These are phyloP conservation scores for Oryza meridionalis DNA, from an alignment of 176 grass and related monocot species.

Conservation along the genomic window DNA sequence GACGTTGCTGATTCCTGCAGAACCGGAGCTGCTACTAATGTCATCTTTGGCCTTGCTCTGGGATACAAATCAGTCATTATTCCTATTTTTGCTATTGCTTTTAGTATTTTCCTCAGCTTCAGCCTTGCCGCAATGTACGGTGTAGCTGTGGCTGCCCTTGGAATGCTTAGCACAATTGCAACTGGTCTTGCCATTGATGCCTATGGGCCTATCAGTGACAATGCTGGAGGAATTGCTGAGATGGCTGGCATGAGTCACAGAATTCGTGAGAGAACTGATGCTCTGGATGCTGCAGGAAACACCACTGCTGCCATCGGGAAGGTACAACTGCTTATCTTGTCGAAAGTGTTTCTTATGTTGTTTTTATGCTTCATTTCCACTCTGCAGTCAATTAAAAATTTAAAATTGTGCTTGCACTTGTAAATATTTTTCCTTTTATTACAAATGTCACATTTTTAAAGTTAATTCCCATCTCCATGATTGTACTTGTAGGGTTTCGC, in stretches of 20 bases:
- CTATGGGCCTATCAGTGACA: conserved; percentile 93
- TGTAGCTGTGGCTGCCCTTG: conserved; percentile 93
- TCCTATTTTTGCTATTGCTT: conserved; percentile 88
- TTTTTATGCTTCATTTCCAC: not conserved
- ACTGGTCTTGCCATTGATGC: conserved; percentile 96
- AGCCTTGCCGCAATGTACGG: conserved; percentile 91
- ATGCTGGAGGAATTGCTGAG: conserved; percentile 95
- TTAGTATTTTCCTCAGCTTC: conserved; percentile 89
- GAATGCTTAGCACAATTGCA: conserved; percentile 93
- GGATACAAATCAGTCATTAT: conserved; percentile 95
- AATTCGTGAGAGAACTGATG: conserved; percentile 92
- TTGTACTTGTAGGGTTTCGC: conserved; percentile 74
- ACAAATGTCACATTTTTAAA: conserved; percentile 3
- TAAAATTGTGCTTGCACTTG: not conserved
- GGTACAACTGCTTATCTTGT: conserved; percentile 42
- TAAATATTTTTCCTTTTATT: not conserved
- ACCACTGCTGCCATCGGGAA: conserved; percentile 95
- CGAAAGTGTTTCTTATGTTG: not conserved
- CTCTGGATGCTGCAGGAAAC: conserved; percentile 93
- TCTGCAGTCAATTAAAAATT: not conserved
- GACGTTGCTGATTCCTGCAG: conserved; percentile 90
- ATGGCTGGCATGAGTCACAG: conserved; percentile 98
- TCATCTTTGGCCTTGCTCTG: conserved; percentile 93
- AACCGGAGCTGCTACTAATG: conserved; percentile 91
- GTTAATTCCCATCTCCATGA: not conserved